Evolutionary conservation across 2,329 filamentous ascomycete genomes (phyloP).

Genomic region (Thermomyces lanuginosus): DNA sequence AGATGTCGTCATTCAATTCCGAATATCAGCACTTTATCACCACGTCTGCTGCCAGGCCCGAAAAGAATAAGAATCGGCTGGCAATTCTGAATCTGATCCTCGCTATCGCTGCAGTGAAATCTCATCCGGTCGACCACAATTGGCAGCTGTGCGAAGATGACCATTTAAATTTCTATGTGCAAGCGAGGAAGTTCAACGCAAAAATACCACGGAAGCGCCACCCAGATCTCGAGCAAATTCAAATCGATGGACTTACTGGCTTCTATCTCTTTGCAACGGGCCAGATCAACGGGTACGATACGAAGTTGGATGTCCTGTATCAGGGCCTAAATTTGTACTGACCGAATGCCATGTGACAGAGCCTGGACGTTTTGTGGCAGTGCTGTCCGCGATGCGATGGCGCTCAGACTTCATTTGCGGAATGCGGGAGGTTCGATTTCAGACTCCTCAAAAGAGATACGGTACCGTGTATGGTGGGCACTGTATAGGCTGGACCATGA

Average conservation of each 20-base stretch:
- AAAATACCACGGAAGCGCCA: slow-evolving; percentile 25
- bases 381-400: slow-evolving; percentile 25
- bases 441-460: slow-evolving; percentile 27
- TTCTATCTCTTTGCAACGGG: slow-evolving; percentile 26
- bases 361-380: slow-evolving; percentile 28
- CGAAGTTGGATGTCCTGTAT: too few relatives aligned
- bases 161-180: slow-evolving; percentile 26
- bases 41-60: slow-evolving; percentile 18
- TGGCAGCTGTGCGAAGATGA: slow-evolving; percentile 22
- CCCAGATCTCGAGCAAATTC: slow-evolving; percentile 28
- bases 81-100: slow-evolving; percentile 31
- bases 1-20: slow-evolving; percentile 24
- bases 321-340: too few relatives aligned
- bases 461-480: slow-evolving; percentile 32
- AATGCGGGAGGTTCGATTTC: slow-evolving; percentile 22
- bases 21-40: slow-evolving; percentile 26
- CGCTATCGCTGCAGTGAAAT: slow-evolving; percentile 27
- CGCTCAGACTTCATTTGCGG: slow-evolving; percentile 28
- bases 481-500: slow-evolving; percentile 28
- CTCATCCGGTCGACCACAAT: slow-evolving; percentile 20
- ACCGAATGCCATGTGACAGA: slow-evolving; percentile 13
- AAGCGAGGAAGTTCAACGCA: slow-evolving; percentile 23
- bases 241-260: slow-evolving; percentile 26
- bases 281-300: slow-evolving; percentile 27
- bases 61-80: slow-evolving; percentile 26